These are phyloP conservation scores for Malus orientalis DNA, from an alignment of 306 rosid species.

Conservation along the genomic window DNA sequence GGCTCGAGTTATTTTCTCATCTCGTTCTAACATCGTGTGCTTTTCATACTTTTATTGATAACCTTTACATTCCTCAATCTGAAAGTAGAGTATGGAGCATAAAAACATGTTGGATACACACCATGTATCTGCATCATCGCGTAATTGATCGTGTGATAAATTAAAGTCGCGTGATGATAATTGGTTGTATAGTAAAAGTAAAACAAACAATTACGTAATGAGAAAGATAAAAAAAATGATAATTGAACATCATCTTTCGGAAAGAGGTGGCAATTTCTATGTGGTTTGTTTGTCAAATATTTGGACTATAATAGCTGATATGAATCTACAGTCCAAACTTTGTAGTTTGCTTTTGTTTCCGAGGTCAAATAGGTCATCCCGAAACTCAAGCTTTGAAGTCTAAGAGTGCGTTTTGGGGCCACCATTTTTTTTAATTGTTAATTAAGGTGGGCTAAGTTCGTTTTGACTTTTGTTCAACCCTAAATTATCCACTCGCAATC, in stretches of 20 bases:
- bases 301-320: not conserved
- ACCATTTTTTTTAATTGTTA: not conserved
- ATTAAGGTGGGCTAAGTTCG: not conserved
- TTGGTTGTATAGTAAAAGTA: no score
- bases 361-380: not conserved
- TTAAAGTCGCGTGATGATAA: no score
- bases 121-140: no score
- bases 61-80: not conserved
- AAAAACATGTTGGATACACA: not conserved
- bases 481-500: not conserved
- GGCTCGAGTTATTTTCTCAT: not conserved
- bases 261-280: not conserved
- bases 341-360: not conserved
- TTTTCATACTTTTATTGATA: no score
- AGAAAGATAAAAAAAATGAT: no score
- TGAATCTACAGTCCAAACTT: not conserved
- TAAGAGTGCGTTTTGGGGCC: not conserved
- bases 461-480: not conserved
- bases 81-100: not conserved
- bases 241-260: not conserved
- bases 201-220: no score
- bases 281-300: not conserved
- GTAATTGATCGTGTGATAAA: not conserved
- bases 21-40: not conserved
- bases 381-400: not conserved